A percentile compares a stretch with the other conserved stretches of the same genome.
phyloP scores from a whole-genome alignment of 192 early-diverging fungal genomes.

The Diversispora eburnea region DNA sequence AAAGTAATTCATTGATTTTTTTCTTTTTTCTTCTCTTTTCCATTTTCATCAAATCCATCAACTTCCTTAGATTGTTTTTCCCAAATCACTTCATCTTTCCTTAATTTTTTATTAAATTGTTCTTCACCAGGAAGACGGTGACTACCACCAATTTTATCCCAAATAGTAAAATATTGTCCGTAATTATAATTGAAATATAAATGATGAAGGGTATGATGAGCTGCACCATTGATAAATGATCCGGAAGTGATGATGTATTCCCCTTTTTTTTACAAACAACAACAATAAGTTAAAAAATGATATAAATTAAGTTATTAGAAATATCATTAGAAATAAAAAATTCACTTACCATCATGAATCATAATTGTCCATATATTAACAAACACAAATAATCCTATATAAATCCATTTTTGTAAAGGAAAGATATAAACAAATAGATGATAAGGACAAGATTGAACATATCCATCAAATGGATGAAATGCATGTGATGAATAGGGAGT shows the following conservation, averaged over 20 bases:
- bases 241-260: constrained; percentile 70
- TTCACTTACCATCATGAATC: constrained; percentile 86
- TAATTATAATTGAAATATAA: constrained; percentile 99
- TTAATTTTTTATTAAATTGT: constrained; percentile 57
- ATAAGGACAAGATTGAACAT: constrained; percentile 92
- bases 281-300: not conserved
- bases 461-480: constrained; percentile 94
- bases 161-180: constrained; percentile 97
- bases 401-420: constrained; percentile 91
- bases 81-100: constrained; percentile 61
- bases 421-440: constrained; percentile 88
- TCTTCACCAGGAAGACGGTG: constrained; percentile 66
- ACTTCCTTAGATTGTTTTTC: constrained; percentile 61
- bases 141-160: constrained; percentile 71
- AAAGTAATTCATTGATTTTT: not conserved
- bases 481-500: constrained; percentile 95
- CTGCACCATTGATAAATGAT: constrained; percentile 77
- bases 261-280: constrained; percentile 36
- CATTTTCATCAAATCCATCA: constrained; percentile 51
- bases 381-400: constrained; percentile 77
- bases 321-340: not conserved
- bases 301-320: not conserved
- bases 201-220: constrained; percentile 98
- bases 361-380: constrained; percentile 96
- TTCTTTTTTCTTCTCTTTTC: constrained; percentile 33